These are phyloP conservation scores for Rhizoclosmatium globosum DNA, from an alignment of 192 early-diverging fungal species.

Conservation along the genomic window DNA sequence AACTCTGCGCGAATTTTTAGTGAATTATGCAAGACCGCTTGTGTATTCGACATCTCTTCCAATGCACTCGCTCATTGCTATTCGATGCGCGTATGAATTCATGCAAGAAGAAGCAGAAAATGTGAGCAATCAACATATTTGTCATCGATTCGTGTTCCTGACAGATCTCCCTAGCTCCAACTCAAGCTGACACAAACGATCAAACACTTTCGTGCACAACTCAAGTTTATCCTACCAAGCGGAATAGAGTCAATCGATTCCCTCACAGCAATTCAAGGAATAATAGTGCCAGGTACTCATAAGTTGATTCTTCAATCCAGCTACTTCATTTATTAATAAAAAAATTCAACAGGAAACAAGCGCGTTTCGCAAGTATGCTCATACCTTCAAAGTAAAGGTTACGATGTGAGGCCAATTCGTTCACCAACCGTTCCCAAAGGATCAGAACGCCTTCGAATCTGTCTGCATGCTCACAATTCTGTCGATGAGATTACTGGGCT, in stretches of 20 bases:
- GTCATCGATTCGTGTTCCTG: neutral
- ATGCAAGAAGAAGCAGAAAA: slow-evolving; percentile 60
- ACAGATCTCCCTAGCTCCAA: slow-evolving; percentile 1
- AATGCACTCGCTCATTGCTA: slow-evolving; percentile 67
- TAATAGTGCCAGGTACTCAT: slow-evolving; percentile 67
- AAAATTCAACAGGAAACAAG: slow-evolving; percentile 56
- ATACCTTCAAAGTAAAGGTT: slow-evolving; percentile 53
- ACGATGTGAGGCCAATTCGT: slow-evolving; percentile 80
- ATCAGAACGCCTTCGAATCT: slow-evolving; percentile 83
- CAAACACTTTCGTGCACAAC: slow-evolving; percentile 54
- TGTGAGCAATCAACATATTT: slow-evolving; percentile 44
- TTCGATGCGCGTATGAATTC: slow-evolving; percentile 72
- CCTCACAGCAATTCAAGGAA: slow-evolving; percentile 77
- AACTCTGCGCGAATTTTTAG: slow-evolving; percentile 70
- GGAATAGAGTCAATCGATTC: slow-evolving; percentile 66
- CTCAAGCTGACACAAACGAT: slow-evolving; percentile 55
- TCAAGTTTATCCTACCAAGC: slow-evolving; percentile 11
- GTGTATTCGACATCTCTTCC: slow-evolving; percentile 85
- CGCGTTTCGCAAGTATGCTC: slow-evolving; percentile 53
- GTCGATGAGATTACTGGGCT: slow-evolving; percentile 61
- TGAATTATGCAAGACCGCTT: slow-evolving; percentile 83
- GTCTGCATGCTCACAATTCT: slow-evolving; percentile 82
- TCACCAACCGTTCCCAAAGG: slow-evolving; percentile 84
- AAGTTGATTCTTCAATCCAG: slow-evolving; percentile 40
- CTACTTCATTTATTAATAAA: neutral